Base-by-base conservation (phyloP, 2,329 filamentous ascomycete genomes). In the Phaeosphaeriaceae sp. region DNA sequence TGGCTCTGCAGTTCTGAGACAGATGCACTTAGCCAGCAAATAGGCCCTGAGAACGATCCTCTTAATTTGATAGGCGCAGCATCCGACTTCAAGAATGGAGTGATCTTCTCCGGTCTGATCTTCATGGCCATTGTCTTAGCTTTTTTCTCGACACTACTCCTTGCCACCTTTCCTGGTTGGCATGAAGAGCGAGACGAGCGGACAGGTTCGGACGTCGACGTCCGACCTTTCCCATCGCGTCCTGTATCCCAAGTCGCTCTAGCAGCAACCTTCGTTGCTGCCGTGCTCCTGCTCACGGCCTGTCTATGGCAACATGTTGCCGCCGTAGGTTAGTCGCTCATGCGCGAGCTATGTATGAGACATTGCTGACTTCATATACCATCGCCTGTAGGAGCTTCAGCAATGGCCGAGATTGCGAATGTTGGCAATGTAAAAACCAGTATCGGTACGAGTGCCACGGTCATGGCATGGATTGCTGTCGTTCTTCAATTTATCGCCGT, bases 1-100 rank as follows among this genome's bases (percentile, higher is more conserved):
- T 97, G 92, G 86, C 85, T 97, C 56, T 98, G 93, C 84, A 94
- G 91, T 77, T 93, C 96, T 82, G 97, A 97, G 78, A 92, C 93
- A 24, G 95, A 92, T 3, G 88, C 92, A 1, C 84, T 97, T 46
- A 92, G 93, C 40, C 90, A 93, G 76, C 89, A 96, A 79, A 87
- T 97, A 49, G 88, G 86, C 25, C 87, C 94, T 40, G 91, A 96
- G 70, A 91, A 96, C 78, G 94, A 97, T 80, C 94, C 93, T 22
- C 82, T 97, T 71, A 97, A 97, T 78, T 81, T 97, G 71, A 93
- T 97, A 71, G 97, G 93, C 92, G 86, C 97, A 54, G 92, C 93
- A 20, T 89, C 89, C 68, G 95, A 95, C 67, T 97, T 97, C 81
- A 96, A 96, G 79, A 91, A 97, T 78, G 93, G 92, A 80, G 94